phyloP scores from a whole-genome alignment of 2,329 filamentous ascomycete species.

The Hirsutella minnesotensis region DNA sequence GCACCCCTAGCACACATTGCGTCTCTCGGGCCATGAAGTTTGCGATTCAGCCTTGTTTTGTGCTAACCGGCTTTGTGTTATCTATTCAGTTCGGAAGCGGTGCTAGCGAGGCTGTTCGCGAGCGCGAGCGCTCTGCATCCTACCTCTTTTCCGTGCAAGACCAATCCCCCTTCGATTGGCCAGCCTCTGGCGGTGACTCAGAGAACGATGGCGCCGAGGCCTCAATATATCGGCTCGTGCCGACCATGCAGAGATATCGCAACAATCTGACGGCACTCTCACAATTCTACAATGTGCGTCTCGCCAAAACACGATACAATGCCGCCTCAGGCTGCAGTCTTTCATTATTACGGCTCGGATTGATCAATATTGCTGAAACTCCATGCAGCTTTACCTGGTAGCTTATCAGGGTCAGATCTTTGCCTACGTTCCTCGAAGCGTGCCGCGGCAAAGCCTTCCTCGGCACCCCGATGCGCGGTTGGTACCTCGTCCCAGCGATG shows the following conservation, averaged over 20 bases:
- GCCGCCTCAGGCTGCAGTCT: neutral
- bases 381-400: conserved; percentile 43
- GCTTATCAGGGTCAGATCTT: conserved; percentile 46
- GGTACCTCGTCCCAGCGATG: conserved; percentile 27
- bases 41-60: too few relatives aligned
- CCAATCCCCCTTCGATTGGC: conserved; percentile 18
- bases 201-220: conserved; percentile 7
- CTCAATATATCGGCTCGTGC: conserved; percentile 18
- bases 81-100: conserved; percentile 22
- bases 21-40: too few relatives aligned
- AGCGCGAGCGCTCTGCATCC: conserved; percentile 17
- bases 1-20: too few relatives aligned
- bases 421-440: conserved; percentile 39
- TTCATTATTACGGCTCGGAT: neutral
- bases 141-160: neutral
- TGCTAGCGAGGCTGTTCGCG: conserved; percentile 19
- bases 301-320: neutral
- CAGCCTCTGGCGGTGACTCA: conserved; percentile 11
- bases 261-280: conserved; percentile 48
- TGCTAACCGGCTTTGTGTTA: neutral
- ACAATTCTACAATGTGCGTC: conserved; percentile 38
- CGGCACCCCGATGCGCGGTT: conserved; percentile 38
- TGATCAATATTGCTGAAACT: neutral
- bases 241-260: conserved; percentile 27
- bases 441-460: conserved; percentile 34